Evolutionary conservation across 805 yeast species (phyloP), one percentile per base, ranked within the genome.

Genomic region (Metschnikowia borealis): DNA sequence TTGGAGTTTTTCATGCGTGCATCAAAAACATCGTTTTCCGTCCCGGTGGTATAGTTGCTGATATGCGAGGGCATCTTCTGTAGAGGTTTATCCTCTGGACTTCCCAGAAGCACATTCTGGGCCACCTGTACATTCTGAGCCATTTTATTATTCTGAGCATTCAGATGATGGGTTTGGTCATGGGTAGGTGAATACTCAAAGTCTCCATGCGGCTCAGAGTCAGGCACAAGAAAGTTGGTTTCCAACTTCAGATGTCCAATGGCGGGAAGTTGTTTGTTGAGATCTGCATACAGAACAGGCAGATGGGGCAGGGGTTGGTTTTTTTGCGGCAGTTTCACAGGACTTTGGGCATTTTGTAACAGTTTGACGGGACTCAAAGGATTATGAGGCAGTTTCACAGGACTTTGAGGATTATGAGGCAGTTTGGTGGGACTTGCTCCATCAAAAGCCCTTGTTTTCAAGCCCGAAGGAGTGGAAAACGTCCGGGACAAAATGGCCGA

Each of bases 401-500:
- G 39, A 11, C 29, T 39, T 4, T 15, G 31, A 3, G 34, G 43
- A 14, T 20, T 10, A 2, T 14, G 17, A 0, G 45, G 37, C 45
- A 41, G 29, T 32, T 18, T 41, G 13, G 45, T 6, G 5, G 37
- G 47, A 20, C 26, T 29, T 23, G 36, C 36, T 8, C 44, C 44
- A 23, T 29, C 44, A 6, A 31, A 31, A 14, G 44, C 26, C 3
- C 41, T 15, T 6, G 41, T 38, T 11, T 39, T 39, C 15, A 40
- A 29, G 11, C 55, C 55, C n/a, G 57, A 55, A 34, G 56, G 60
- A 5, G 56, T 51, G 13, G 57, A 53, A 26, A 48, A 52, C 5
- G 62, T 60, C 7, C 62, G 50, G n/a, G 62, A 57, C 31, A 58
- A 38, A 15, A 58, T 57, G 21, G 49, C 51, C 2, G 57, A 48